These are phyloP conservation scores for Scorias spongiosa DNA, from an alignment of 2,329 filamentous ascomycete genomes.

Conservation along the genomic window DNA sequence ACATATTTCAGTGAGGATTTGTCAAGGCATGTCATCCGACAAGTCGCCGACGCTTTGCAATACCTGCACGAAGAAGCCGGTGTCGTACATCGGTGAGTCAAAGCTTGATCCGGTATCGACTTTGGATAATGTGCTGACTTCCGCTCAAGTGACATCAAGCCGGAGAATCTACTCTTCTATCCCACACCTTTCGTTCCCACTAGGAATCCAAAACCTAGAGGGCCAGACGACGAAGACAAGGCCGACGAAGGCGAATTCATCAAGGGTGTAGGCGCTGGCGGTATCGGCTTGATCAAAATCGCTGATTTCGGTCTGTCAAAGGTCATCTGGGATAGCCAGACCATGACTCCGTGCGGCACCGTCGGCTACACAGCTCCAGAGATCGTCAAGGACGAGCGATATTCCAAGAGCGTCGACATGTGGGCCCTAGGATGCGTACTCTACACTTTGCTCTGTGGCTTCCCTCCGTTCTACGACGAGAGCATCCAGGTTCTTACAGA, in stretches of 20 bases:
- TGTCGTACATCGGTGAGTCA: conserved; percentile 81
- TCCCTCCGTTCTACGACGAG: conserved; percentile 97
- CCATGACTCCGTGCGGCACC: conserved; percentile 98
- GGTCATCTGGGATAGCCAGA: conserved; percentile 94
- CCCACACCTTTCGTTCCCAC: conserved; percentile 70
- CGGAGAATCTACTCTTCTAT: conserved; percentile 89
- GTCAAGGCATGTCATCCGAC: conserved; percentile 82
- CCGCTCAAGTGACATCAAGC: conserved; percentile 75
- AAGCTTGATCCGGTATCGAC: neutral
- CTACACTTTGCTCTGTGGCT: conserved; percentile 92
- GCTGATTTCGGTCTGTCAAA: conserved; percentile 96
- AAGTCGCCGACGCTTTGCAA: conserved; percentile 86
- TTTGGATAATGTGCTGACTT: neutral
- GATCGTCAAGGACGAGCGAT: conserved; percentile 96
- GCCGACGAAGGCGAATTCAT: conserved; percentile 91
- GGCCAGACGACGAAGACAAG: conserved; percentile 90
- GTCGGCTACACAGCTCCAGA: conserved; percentile 96
- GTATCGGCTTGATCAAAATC: conserved; percentile 91
- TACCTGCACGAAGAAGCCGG: conserved; percentile 91
- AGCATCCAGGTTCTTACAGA: conserved; percentile 94
- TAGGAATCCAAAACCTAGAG: conserved; percentile 63
- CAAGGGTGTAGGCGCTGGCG: conserved; percentile 64
- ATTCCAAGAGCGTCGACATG: conserved; percentile 98
- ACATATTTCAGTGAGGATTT: conserved; percentile 97
- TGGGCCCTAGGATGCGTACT: conserved; percentile 95